Conservation (phyloP, 1,139 yeast species). For the Suhomyces anneliseae region DNA sequence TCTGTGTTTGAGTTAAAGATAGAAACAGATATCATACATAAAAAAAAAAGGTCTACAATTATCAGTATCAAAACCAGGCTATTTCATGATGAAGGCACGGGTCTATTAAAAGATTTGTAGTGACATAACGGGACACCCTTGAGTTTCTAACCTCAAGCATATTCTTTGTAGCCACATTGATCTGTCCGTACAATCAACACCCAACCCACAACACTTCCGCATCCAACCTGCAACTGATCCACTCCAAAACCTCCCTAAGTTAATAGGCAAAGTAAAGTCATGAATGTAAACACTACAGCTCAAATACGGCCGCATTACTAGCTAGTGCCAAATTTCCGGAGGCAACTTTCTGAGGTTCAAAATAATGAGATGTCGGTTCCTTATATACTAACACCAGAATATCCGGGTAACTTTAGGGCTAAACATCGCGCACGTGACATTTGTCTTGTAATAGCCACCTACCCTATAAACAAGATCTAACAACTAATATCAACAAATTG, state of each 20-base stretch:
- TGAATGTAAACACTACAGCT: slow-evolving; percentile 6
- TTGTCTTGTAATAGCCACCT: not conserved
- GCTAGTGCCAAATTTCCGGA: slow-evolving; percentile 38
- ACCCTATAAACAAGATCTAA: not conserved
- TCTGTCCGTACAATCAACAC: slow-evolving; percentile 52
- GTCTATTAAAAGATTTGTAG: slow-evolving; percentile 29
- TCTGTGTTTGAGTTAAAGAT: no score
- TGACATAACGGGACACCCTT: slow-evolving; percentile 60
- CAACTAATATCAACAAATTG: not conserved
- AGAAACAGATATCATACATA: no score
- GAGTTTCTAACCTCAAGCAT: slow-evolving; percentile 39
- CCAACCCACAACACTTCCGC: slow-evolving; percentile 28
- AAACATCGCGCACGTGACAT: not conserved
- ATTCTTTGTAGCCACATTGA: slow-evolving; percentile 50
- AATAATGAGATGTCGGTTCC: slow-evolving; percentile 7
- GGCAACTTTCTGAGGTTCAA: slow-evolving; percentile 39
- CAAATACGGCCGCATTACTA: slow-evolving; percentile 4
- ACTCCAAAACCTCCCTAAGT: slow-evolving; percentile 41
- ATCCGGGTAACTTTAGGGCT: slow-evolving; percentile 14
- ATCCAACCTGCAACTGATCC: slow-evolving; percentile 17
- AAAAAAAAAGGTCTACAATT: no score
- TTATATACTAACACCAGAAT: slow-evolving; percentile 6
- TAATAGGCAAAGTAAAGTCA: slow-evolving; percentile 45
- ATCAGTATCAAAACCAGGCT: no score
- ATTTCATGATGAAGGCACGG: no score